Base-by-base conservation (phyloP, 73 alveolate species). In the Symbiodinium natans region DNA sequence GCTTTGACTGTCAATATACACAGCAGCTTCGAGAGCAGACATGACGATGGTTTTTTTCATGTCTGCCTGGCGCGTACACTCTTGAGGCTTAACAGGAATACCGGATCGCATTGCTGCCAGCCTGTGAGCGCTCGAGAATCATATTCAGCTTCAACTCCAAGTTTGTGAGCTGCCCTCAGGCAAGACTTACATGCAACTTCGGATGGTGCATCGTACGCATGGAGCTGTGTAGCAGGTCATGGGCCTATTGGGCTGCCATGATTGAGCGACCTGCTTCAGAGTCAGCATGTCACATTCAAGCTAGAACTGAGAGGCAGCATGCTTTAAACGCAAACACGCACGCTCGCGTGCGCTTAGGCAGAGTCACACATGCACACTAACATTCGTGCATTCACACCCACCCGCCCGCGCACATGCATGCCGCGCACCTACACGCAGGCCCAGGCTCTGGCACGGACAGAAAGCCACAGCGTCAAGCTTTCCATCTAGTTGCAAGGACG, bases 101-200 rank as follows among this genome's bases (percentile, higher is more conserved):
- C 21, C 5, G 27, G 84, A 74, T 21, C 41, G 11, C 84, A 25
- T 10, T 4, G 86, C 41, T 17, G 27, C 27, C 2, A 27, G 86
- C 97, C 97, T 90, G 87, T 2, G 97, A 59, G 38, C 88, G 97
- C 54, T 90, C 97, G 77, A 90, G 75, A 31, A 90, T 2, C 46
- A 42, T 73, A 34, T 90, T 90, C 80, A 90, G 25, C 89, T 90
- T 90, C 56, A 90, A 25, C 88, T 90, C 97, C 54, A 90, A 54
- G 33, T 90, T 73, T 6, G 89, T 41, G 27, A 90, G 97, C 56
- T 90, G 97, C 17, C 97, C 95, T 87, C 39, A n/a, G 40, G 48
- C 25, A 74, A n/a, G 6, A 17, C n/a, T 33, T 43, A 13, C 29
- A 59, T 13, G 6, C 59, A n/a, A n/a, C 23, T 8, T 23, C 71